These are phyloP conservation scores for Rhizoctonia solani DNA, from an alignment of 1,284 basidiomycete species.

Conservation along the genomic window DNA sequence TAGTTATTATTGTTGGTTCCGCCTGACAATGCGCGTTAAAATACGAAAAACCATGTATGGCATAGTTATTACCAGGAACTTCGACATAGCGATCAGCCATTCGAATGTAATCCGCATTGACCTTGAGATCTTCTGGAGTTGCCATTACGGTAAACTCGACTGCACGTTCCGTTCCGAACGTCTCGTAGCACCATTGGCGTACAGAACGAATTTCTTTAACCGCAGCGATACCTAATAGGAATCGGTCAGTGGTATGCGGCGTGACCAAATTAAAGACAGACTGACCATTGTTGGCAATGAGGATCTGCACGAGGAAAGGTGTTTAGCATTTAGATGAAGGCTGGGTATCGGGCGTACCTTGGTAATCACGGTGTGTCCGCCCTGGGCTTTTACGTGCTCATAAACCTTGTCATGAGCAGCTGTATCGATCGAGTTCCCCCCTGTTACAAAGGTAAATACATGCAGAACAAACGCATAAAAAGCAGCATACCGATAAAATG, in stretches of 20 bases:
- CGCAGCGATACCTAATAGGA: constrained; percentile 83
- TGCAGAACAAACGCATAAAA: neutral
- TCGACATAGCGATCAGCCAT: constrained; percentile 99
- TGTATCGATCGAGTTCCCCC: constrained; percentile 88
- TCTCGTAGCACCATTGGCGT: constrained; percentile 99
- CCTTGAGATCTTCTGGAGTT: constrained; percentile 97
- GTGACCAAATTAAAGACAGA: neutral
- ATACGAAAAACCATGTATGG: neutral
- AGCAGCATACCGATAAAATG: constrained; percentile 50
- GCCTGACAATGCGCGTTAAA: constrained; percentile 50
- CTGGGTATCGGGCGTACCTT: constrained; percentile 64
- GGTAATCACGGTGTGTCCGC: constrained; percentile 98
- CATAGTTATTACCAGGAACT: constrained; percentile 61
- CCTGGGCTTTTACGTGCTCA: constrained; percentile 90
- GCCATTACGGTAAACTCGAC: constrained; percentile 99
- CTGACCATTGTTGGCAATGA: constrained; percentile 93
- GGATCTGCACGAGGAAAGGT: constrained; percentile 61
- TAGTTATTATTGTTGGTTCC: constrained; percentile 99
- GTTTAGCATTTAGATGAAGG: constrained; percentile 1
- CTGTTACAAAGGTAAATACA: constrained; percentile 50
- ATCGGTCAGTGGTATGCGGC: constrained; percentile 42
- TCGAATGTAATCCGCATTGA: constrained; percentile 99
- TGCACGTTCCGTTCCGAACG: constrained; percentile 93
- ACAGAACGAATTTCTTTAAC: constrained; percentile 99
- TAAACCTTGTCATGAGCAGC: constrained; percentile 79